Conservation (phyloP, 2,329 filamentous ascomycete species). For the Aspergillus carbonarius region DNA sequence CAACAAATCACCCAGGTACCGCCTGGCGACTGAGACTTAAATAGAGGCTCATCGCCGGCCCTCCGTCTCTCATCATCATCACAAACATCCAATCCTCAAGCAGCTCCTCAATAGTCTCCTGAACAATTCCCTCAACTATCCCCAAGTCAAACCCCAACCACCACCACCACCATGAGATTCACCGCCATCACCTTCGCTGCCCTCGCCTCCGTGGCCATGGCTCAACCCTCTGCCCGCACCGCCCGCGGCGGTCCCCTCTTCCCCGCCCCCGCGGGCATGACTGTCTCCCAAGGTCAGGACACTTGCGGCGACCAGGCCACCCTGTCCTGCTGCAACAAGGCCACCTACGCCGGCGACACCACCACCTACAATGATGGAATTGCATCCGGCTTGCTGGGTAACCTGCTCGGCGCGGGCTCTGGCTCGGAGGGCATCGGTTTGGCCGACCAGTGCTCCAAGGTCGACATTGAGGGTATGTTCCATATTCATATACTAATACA, state of each 20-base stretch:
- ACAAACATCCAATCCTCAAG: neutral
- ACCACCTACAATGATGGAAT: constrained; percentile 30
- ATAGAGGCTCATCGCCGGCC: neutral
- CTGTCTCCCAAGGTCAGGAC: constrained; percentile 32
- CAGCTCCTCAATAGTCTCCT: neutral
- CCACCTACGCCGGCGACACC: constrained; percentile 33
- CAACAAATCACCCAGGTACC: neutral
- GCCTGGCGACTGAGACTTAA: neutral
- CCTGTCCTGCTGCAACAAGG: constrained; percentile 41
- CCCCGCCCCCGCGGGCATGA: constrained; percentile 30
- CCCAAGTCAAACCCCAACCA: neutral
- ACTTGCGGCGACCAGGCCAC: constrained; percentile 37
- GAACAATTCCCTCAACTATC: neutral
- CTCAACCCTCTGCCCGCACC: constrained; percentile 1
- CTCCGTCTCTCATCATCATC: neutral
- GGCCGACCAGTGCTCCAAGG: constrained; percentile 42
- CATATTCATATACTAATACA: neutral
- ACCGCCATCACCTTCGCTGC: constrained; percentile 27
- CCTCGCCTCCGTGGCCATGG: constrained; percentile 18
- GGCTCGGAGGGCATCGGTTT: constrained; percentile 33
- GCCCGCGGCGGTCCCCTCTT: constrained; percentile 19
- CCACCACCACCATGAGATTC: constrained; percentile 34
- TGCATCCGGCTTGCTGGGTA: constrained; percentile 31
- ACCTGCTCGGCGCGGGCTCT: constrained; percentile 33
- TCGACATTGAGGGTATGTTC: constrained; percentile 26